phyloP scores from a whole-genome alignment of 2,329 filamentous ascomycete genomes.

The Aspergillus costaricaensis region DNA sequence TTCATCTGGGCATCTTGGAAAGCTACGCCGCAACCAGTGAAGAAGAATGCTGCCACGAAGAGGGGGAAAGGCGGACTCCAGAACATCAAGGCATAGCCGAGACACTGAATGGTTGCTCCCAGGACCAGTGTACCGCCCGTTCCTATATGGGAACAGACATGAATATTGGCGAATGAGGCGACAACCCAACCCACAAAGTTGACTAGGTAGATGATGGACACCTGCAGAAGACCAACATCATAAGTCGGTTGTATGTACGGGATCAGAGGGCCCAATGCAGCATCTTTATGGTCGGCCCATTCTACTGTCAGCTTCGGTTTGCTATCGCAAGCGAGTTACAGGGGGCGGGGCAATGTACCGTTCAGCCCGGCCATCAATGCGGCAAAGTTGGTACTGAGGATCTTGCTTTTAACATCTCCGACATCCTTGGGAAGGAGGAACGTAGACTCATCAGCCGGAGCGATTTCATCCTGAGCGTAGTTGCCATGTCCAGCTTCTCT shows the following conservation, averaged over 20 bases:
- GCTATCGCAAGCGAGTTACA: not conserved
- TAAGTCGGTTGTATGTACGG: constrained; percentile 28
- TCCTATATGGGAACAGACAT: constrained; percentile 25
- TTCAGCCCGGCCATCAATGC: constrained; percentile 24
- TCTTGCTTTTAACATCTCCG: constrained; percentile 21
- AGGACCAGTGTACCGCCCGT: constrained; percentile 27
- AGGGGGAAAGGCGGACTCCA: constrained; percentile 25
- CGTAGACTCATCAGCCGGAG: constrained; percentile 1
- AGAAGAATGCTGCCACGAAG: constrained; percentile 26
- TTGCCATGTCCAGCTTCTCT: constrained; percentile 9
- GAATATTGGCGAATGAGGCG: constrained; percentile 29
- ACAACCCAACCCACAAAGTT: constrained; percentile 25
- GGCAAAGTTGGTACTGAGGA: constrained; percentile 25
- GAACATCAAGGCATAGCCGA: constrained; percentile 27
- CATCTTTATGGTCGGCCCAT: constrained; percentile 12
- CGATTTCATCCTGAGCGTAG: constrained; percentile 3
- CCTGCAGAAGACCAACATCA: constrained; percentile 22
- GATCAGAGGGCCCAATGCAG: constrained; percentile 26
- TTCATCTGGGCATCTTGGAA: constrained; percentile 28
- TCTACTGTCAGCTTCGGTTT: not conserved
- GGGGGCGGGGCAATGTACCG: constrained; percentile 13
- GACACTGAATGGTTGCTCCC: constrained; percentile 21
- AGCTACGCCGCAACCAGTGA: constrained; percentile 25
- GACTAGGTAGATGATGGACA: constrained; percentile 27
- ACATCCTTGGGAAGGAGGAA: constrained; percentile 19